Evolutionary conservation across 2,329 filamentous ascomycete species (phyloP).

Genomic region (Madurella fahalii): DNA sequence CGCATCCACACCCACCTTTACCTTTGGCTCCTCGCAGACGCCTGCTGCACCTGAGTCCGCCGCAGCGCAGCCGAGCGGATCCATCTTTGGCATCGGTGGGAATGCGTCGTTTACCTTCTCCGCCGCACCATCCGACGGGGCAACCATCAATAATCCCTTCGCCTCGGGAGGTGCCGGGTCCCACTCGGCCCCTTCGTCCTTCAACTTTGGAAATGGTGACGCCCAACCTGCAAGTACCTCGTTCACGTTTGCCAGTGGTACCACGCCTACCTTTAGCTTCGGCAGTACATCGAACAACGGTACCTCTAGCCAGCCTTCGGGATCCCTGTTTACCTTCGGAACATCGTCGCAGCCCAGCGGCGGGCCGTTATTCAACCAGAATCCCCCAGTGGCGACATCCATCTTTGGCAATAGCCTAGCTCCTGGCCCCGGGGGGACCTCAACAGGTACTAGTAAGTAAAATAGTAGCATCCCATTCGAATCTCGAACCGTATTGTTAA

Average conservation of each 20-base stretch:
- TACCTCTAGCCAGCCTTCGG: conserved; percentile 15
- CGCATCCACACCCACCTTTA: conserved; percentile 17
- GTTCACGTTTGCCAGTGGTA: conserved; percentile 25
- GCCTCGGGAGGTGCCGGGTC: conserved; percentile 25
- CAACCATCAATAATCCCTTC: conserved; percentile 40
- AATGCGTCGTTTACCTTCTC: conserved; percentile 39
- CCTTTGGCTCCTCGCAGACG: conserved; percentile 18
- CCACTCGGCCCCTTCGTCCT: conserved; percentile 29
- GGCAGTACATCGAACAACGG: conserved; percentile 28
- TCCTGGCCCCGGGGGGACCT: conserved; percentile 33
- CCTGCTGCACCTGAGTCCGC: conserved; percentile 17
- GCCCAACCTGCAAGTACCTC: conserved; percentile 22
- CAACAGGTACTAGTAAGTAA: conserved; percentile 42
- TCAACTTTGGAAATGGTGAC: conserved; percentile 39
- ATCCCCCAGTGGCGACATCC: conserved; percentile 28
- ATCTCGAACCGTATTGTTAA: conserved; percentile 20
- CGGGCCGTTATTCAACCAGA: conserved; percentile 25
- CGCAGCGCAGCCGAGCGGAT: conserved; percentile 13
- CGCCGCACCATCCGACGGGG: conserved; percentile 27
- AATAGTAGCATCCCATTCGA: background rate
- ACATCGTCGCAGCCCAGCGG: conserved; percentile 29
- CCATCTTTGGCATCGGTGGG: conserved; percentile 29
- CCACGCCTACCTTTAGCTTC: conserved; percentile 38
- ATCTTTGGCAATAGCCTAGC: conserved; percentile 33
- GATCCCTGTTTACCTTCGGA: conserved; percentile 35